These are phyloP conservation scores for Cenchrus fungigraminus DNA, from an alignment of 176 grass and related monocot genomes.

Conservation along the genomic window DNA sequence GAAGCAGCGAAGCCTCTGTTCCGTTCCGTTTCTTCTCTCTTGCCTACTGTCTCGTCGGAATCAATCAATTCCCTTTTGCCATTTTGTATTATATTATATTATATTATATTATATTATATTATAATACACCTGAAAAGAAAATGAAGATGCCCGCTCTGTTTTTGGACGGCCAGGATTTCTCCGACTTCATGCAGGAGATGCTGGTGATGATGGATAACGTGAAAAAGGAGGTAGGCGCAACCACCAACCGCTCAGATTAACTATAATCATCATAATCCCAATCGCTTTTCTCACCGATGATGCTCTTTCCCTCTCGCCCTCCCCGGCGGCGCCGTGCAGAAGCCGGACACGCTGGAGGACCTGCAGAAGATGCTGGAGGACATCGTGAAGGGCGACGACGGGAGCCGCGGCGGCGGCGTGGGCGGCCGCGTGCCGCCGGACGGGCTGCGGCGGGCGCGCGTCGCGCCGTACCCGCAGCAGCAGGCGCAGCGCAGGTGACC, in stretches of 20 bases:
- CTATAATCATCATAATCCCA: neutral
- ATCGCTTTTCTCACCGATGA: neutral
- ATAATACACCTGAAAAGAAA: neutral
- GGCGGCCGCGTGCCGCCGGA: slow-evolving; percentile 55
- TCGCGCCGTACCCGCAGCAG: slow-evolving; percentile 46
- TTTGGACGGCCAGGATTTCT: slow-evolving; percentile 84
- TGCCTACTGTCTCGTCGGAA: slow-evolving; percentile 32
- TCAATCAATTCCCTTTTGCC: neutral
- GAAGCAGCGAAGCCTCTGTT: neutral
- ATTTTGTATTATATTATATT: neutral
- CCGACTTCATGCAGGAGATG: slow-evolving; percentile 98
- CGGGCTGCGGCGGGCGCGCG: slow-evolving; percentile 52
- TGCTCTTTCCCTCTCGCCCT: too few species aligned
- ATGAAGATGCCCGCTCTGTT: neutral
- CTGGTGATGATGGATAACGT: slow-evolving; percentile 95
- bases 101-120: neutral
- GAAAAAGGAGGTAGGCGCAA: slow-evolving; percentile 81
- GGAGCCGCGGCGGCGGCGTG: neutral
- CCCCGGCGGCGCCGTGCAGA: slow-evolving; percentile 44
- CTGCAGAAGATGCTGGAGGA: slow-evolving; percentile 95
- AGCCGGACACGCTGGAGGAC: slow-evolving; percentile 85
- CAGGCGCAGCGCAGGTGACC: slow-evolving; percentile 45
- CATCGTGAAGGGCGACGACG: slow-evolving; percentile 59
- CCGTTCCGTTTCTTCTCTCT: neutral
- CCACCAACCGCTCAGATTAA: neutral